Percentiles rank a stretch among this genome's conserved stretches.
phyloP scores from a whole-genome alignment of 2,329 filamentous ascomycete species.

The Zopfia rhizophila region DNA sequence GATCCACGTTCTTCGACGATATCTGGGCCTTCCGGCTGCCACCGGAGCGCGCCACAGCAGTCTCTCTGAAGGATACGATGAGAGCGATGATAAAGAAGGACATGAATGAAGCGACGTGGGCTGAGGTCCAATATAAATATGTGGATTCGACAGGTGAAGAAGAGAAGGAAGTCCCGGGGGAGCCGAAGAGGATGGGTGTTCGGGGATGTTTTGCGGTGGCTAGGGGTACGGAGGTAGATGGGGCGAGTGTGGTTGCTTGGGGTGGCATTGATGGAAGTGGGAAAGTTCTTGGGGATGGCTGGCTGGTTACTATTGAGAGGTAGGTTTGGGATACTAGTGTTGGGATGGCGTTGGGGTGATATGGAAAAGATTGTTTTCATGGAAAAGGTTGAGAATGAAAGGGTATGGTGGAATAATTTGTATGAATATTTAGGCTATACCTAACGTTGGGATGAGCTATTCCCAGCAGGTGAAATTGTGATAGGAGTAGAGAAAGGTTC shows the following conservation, averaged over 20 bases:
- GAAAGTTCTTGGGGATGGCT: constrained; percentile 53
- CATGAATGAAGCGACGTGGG: constrained; percentile 62
- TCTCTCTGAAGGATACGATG: constrained; percentile 62
- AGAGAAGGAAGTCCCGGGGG: constrained; percentile 53
- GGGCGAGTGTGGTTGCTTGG: constrained; percentile 62
- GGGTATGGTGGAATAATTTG: no score
- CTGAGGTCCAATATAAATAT: constrained; percentile 60
- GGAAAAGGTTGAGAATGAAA: no score
- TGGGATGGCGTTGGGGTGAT: no score
- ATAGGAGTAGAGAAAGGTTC: no score
- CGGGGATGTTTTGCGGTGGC: constrained; percentile 52
- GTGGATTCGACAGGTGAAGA: constrained; percentile 56
- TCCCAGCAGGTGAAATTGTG: no score
- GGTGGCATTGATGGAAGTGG: constrained; percentile 61
- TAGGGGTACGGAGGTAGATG: constrained; percentile 57
- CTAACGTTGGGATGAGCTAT: no score
- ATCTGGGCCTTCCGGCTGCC: constrained; percentile 66
- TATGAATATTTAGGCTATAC: no score
- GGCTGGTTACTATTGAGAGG: constrained; percentile 54
- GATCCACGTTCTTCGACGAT: constrained; percentile 50
- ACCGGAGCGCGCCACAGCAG: constrained; percentile 57
- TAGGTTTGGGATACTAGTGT: no score
- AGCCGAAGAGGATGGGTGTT: constrained; percentile 53
- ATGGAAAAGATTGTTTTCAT: no score
- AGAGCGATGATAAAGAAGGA: constrained; percentile 56